phyloP scores from a whole-genome alignment of 768 basidiomycete species.

The Termitomyces sp. region DNA sequence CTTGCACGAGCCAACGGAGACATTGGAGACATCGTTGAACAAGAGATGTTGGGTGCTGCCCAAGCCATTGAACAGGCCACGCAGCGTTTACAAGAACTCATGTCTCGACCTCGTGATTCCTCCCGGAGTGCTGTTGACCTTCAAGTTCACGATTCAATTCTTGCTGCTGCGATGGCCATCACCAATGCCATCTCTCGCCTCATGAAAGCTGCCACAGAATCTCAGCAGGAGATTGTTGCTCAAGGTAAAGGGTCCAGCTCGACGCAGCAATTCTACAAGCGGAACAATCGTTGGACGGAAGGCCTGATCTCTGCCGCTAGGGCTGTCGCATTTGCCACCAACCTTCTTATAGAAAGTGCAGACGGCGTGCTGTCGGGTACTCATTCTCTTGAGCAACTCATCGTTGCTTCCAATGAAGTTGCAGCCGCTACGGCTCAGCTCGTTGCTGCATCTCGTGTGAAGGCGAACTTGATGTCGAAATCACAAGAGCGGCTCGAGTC shows the following conservation, averaged over 20 bases:
- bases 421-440: conserved; percentile 96
- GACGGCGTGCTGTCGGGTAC: conserved; percentile 97
- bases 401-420: conserved; percentile 99
- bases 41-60: conserved; percentile 93
- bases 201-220: conserved; percentile 95
- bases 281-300: conserved; percentile 99
- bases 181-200: conserved; percentile 92
- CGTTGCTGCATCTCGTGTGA: conserved; percentile 97
- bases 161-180: conserved; percentile 91
- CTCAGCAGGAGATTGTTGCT: conserved; percentile 96
- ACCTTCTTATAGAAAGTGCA: conserved; percentile 92
- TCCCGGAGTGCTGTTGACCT: conserved; percentile 87
- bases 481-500: conserved; percentile 95
- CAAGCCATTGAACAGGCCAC: conserved; percentile 93
- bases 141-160: conserved; percentile 97
- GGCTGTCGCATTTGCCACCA: conserved; percentile 95
- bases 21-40: conserved; percentile 93
- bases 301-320: conserved; percentile 98
- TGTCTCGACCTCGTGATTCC: conserved; percentile 85
- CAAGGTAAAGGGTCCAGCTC: conserved; percentile 93
- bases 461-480: conserved; percentile 97
- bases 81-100: conserved; percentile 84
- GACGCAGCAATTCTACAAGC: conserved; percentile 97
- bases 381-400: conserved; percentile 96
- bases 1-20: conserved; percentile 83